Percentiles rank a stretch among this genome's conserved stretches.
Evolutionary conservation across 2,329 filamentous ascomycete species (phyloP).

Genomic region (Fusarium proliferatum): DNA sequence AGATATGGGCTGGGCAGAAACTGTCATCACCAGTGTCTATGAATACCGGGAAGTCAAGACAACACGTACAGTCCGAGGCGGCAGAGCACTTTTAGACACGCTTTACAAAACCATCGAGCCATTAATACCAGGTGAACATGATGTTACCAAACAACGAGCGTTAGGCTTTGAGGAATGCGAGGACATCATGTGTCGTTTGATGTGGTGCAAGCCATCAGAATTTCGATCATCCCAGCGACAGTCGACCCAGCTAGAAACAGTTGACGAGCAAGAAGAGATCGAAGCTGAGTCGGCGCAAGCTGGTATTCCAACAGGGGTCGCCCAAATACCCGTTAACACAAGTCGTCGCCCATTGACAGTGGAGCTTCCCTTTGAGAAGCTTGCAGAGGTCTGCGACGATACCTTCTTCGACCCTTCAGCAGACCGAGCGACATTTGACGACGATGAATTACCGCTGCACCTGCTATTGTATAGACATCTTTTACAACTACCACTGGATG

Average conservation of each 20-base stretch:
- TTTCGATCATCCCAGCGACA: conserved; percentile 50
- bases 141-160: conserved; percentile 50
- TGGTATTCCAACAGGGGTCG: conserved; percentile 42
- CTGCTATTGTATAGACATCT: conserved; percentile 81
- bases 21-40: conserved; percentile 84
- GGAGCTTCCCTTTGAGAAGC: conserved; percentile 73
- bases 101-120: conserved; percentile 71
- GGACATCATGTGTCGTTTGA: conserved; percentile 78
- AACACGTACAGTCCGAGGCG: conserved; percentile 77
- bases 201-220: conserved; percentile 73
- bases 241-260: conserved; percentile 57
- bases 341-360: conserved; percentile 64
- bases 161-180: conserved; percentile 83
- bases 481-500: conserved; percentile 81
- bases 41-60: conserved; percentile 87
- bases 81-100: conserved; percentile 75
- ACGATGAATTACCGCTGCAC: conserved; percentile 85
- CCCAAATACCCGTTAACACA: conserved; percentile 60
- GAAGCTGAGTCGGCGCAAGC: conserved; percentile 49
- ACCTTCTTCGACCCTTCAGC: conserved; percentile 74
- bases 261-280: conserved; percentile 68
- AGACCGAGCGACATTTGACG: conserved; percentile 74
- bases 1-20: conserved; percentile 94
- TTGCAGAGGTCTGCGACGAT: conserved; percentile 80
- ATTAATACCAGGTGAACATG: conserved; percentile 46